A percentile compares a stretch with the other conserved stretches of the same genome.
Evolutionary conservation across 192 early-diverging fungal genomes (phyloP).

Genomic region (Jimgerdemannia flammicorona): DNA sequence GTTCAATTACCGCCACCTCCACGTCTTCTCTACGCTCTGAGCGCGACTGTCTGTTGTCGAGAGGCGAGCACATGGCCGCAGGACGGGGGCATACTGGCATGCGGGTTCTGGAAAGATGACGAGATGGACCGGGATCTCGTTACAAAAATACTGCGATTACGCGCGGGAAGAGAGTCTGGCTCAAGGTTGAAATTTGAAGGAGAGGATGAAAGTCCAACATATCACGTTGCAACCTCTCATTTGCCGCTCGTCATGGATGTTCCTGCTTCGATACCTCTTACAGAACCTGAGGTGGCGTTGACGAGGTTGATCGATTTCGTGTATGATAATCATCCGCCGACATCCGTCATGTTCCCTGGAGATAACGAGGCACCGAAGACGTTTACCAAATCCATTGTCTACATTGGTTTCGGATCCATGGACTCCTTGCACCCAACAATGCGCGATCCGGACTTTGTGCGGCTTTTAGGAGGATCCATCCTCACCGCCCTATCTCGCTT

Average conservation of each 20-base stretch:
- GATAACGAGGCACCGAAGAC: too few species aligned
- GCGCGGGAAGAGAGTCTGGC: not conserved
- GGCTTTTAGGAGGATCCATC: not conserved
- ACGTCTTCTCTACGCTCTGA: not conserved
- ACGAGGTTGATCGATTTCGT: not conserved
- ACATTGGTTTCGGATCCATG: not conserved
- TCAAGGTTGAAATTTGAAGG: not conserved
- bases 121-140: not conserved
- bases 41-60: not conserved
- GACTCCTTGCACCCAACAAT: not conserved
- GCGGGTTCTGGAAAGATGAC: not conserved
- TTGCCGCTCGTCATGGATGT: not conserved
- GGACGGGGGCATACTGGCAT: not conserved
- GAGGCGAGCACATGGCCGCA: not conserved
- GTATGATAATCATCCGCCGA: not conserved
- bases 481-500: not conserved
- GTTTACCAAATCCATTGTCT: not conserved
- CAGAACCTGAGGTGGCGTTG: not conserved
- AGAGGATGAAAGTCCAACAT: not conserved
- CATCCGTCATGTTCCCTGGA: not conserved
- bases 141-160: not conserved
- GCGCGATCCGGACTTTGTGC: not conserved
- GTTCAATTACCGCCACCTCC: not conserved
- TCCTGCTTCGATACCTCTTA: not conserved
- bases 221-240: too few species aligned